Evolutionary conservation across 2,329 filamentous ascomycete genomes (phyloP).

Genomic region (Xylaria sp.): DNA sequence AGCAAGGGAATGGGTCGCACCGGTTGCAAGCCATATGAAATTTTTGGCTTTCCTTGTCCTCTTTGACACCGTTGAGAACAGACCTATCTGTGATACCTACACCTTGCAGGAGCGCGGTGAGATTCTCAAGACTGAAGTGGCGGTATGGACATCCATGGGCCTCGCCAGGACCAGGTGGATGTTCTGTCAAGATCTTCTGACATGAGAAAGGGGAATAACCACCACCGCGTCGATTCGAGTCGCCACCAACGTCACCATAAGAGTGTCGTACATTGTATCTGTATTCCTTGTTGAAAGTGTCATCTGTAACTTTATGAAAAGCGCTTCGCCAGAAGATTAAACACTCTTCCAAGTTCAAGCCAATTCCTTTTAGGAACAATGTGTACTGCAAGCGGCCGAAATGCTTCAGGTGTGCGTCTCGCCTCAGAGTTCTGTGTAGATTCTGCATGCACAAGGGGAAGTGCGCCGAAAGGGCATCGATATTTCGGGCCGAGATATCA

Average conservation of each 20-base stretch:
- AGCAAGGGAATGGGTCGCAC: constrained; percentile 48
- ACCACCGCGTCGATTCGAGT: constrained; percentile 81
- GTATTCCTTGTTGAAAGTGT: constrained; percentile 97
- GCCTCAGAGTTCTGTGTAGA: constrained; percentile 82
- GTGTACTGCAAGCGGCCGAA: constrained; percentile 93
- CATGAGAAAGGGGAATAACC: constrained; percentile 93
- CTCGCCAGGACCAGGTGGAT: constrained; percentile 84
- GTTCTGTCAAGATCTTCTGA: constrained; percentile 92
- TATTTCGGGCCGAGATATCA: constrained; percentile 76
- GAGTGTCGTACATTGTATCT: constrained; percentile 94
- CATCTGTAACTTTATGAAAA: constrained; percentile 88
- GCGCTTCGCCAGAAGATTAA: constrained; percentile 87
- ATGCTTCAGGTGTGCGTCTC: constrained; percentile 91
- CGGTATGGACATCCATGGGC: constrained; percentile 96
- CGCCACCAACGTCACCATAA: constrained; percentile 95
- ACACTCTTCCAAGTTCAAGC: constrained; percentile 87
- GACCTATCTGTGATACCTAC: constrained; percentile 81
- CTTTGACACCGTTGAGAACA: constrained; percentile 79
- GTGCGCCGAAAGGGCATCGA: constrained; percentile 79
- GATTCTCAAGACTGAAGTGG: constrained; percentile 88
- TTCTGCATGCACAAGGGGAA: constrained; percentile 96
- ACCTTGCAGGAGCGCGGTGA: constrained; percentile 74
- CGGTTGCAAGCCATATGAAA: constrained; percentile 97
- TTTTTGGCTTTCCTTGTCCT: constrained; percentile 86
- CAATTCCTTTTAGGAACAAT: constrained; percentile 95